phyloP scores from a whole-genome alignment of 768 basidiomycete species.

The Naganishia antarctica region DNA sequence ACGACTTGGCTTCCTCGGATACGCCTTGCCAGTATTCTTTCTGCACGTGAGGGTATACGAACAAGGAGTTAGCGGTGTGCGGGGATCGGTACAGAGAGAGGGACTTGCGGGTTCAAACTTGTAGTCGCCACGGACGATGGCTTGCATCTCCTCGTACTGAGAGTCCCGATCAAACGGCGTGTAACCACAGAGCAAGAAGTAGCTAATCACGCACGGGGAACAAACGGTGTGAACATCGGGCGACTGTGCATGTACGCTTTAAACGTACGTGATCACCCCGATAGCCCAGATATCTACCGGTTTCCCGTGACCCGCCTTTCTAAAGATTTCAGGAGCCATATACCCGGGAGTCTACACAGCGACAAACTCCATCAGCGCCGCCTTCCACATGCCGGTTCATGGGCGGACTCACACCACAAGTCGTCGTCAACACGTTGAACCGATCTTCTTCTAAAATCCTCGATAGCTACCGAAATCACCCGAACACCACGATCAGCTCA shows the following conservation, averaged over 20 bases:
- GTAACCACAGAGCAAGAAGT: constrained; percentile 83
- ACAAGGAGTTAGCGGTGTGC: background rate
- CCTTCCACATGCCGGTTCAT: background rate
- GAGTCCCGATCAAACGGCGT: constrained; percentile 95
- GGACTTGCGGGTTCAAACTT: constrained; percentile 67
- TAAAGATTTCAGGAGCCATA: constrained; percentile 95
- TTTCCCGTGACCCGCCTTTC: constrained; percentile 89
- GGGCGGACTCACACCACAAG: constrained; percentile 62
- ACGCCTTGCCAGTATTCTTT: constrained; percentile 53
- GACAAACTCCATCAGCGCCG: background rate
- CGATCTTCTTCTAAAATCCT: constrained; percentile 87
- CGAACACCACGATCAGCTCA: background rate
- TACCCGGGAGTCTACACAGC: constrained; percentile 54
- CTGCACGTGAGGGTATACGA: constrained; percentile 18
- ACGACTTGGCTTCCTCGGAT: constrained; percentile 62
- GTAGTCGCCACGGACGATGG: constrained; percentile 88
- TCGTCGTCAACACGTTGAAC: constrained; percentile 80
- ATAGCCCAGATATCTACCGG: constrained; percentile 97
- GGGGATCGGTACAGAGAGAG: background rate
- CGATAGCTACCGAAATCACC: constrained; percentile 33
- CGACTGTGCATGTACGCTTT: constrained; percentile 16
- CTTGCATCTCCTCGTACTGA: constrained; percentile 76
- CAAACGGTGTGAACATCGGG: too few species aligned
- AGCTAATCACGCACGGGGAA: too few species aligned
- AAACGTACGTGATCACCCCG: constrained; percentile 75